phyloP scores from a whole-genome alignment of 495 filamentous ascomycete species.

The Penicillium nucicola region DNA sequence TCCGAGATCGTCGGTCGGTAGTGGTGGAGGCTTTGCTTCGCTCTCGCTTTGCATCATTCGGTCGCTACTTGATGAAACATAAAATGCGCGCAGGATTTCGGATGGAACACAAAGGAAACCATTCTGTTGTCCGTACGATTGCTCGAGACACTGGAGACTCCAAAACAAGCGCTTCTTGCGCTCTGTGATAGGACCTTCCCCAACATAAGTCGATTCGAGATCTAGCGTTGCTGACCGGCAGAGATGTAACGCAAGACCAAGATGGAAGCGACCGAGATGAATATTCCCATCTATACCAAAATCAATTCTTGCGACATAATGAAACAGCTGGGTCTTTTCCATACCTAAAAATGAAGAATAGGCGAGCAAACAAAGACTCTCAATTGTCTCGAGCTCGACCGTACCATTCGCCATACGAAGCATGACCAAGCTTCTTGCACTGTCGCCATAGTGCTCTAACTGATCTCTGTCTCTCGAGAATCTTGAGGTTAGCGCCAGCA shows the following conservation, averaged over 20 bases:
- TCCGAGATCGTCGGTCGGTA: conserved; percentile 36
- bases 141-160: conserved; percentile 42
- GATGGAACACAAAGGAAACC: conserved; percentile 34
- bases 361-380: conserved; percentile 42
- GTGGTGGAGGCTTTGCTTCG: conserved; percentile 27
- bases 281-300: conserved; percentile 33
- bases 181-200: conserved; percentile 28
- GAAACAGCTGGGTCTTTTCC: not conserved
- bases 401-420: conserved; percentile 46
- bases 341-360: conserved; percentile 44
- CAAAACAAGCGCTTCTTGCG: conserved; percentile 45
- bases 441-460: conserved; percentile 38
- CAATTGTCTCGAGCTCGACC: conserved; percentile 42
- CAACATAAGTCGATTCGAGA: conserved; percentile 29
- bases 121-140: conserved; percentile 40
- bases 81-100: conserved; percentile 32
- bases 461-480: conserved; percentile 39
- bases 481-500: conserved; percentile 39
- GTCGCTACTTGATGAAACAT: conserved; percentile 20
- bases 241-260: conserved; percentile 41
- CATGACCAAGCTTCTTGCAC: conserved; percentile 42
- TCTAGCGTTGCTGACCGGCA: conserved; percentile 44
- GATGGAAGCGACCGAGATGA: conserved; percentile 40
- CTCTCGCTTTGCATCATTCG: conserved; percentile 6
- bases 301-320: conserved; percentile 1